A percentile compares a stretch with the other conserved stretches of the same genome.
Evolutionary conservation across 352 stramenopile genomes (phyloP).

Genomic region (Globisporangium polare): DNA sequence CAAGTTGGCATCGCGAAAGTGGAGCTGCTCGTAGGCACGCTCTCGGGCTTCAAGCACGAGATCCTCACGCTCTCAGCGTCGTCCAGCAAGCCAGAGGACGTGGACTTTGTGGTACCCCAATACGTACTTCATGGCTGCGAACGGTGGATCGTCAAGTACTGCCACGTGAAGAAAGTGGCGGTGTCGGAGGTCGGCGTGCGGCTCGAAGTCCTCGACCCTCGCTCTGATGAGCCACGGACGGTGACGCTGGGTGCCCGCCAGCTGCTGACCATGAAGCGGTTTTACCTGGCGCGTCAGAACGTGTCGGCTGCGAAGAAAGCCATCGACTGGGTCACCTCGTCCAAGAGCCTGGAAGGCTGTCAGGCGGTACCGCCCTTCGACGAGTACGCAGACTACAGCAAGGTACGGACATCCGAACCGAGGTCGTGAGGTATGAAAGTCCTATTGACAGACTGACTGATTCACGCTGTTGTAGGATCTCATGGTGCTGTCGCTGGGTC

Average conservation of each 20-base stretch:
- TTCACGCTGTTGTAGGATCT: neutral
- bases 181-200: neutral
- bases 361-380: neutral
- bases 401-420: neutral
- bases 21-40: neutral
- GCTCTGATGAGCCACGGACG: neutral
- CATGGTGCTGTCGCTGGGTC: neutral
- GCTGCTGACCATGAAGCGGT: constrained; percentile 6
- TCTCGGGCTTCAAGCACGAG: constrained; percentile 8
- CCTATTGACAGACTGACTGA: neutral
- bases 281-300: constrained; percentile 5
- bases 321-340: neutral
- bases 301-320: neutral
- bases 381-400: constrained; percentile 1
- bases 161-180: neutral
- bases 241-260: neutral
- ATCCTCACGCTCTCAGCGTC: neutral
- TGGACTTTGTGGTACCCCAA: constrained; percentile 8
- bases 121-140: constrained; percentile 6
- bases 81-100: neutral
- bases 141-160: neutral
- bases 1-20: neutral
- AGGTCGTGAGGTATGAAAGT: too few relatives aligned
- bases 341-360: neutral
- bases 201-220: neutral